These are phyloP conservation scores for Diplodia corticola DNA, from an alignment of 2,329 filamentous ascomycete species.

Conservation along the genomic window DNA sequence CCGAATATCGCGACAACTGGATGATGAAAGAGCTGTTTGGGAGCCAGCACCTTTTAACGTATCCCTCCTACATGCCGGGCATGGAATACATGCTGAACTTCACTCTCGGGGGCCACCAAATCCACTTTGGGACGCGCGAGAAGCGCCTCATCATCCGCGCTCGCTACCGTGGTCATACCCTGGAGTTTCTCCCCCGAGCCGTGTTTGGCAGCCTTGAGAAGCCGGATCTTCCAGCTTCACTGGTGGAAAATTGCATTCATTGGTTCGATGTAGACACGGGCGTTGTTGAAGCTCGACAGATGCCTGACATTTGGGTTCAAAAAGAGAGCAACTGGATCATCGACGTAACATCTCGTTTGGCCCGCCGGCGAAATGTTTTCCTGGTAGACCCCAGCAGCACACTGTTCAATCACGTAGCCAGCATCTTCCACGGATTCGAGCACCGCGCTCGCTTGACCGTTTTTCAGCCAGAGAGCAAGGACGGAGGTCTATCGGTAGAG, in stretches of 20 bases:
- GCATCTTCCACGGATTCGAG: conserved; percentile 56
- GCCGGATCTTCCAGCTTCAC: conserved; percentile 52
- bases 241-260: conserved; percentile 58
- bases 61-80: conserved; percentile 53
- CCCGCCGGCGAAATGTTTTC: conserved; percentile 29
- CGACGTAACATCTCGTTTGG: conserved; percentile 33
- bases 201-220: conserved; percentile 29
- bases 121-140: conserved; percentile 58
- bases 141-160: conserved; percentile 49
- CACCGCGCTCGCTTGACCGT: conserved; percentile 46
- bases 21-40: conserved; percentile 57
- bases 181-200: conserved; percentile 40
- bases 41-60: conserved; percentile 52
- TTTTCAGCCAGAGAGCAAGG: conserved; percentile 43
- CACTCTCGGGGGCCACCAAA: conserved; percentile 40
- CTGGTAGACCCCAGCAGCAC: conserved; percentile 54
- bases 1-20: conserved; percentile 48
- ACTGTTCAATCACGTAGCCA: conserved; percentile 42
- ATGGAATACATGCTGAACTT: conserved; percentile 55
- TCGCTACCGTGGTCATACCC: conserved; percentile 25
- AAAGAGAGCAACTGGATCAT: conserved; percentile 46
- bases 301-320: conserved; percentile 43
- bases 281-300: conserved; percentile 55
- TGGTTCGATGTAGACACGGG: conserved; percentile 57
- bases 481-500: conserved; percentile 46